Evolutionary conservation across 2,329 filamentous ascomycete species (phyloP), one percentile per base, ranked within the genome.

Genomic region (Ramichloridium luteum): DNA sequence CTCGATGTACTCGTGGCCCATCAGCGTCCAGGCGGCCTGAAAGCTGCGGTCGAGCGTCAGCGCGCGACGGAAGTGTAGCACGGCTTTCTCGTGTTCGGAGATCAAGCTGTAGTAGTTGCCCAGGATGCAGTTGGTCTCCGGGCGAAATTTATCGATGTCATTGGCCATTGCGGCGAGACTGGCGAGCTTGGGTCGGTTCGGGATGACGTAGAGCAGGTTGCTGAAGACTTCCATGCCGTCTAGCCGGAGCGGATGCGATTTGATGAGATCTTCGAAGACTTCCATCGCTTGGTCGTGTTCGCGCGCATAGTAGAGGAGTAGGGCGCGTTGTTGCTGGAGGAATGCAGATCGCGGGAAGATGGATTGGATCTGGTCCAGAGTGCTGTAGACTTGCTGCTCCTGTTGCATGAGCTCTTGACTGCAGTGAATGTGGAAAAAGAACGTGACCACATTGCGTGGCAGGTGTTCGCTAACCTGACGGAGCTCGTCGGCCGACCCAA

Each of bases 1-100:
- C 57, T 98, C 90, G 32, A 96, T 85, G 47, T 94, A 98, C 56
- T 98, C 90, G 56, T 98, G 90, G 1, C 90, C 90, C 88, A 98
- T 96, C 1, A 98, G 67, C 0, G 90, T 98, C 90, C 90, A 98
- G 2, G 90, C 90, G 0, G 85, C 92, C 11, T 94, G 69, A 53
- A 90, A 98, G 15, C 77, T 79, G 6, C 88, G 77, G 53, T 98
- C 90, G 0, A 98, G 67, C 0, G 84, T 92, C 13, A 98, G 61
- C 0, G 90, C 90, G 13, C 90, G 78, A 3, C 90, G 80, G 63
- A 98, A 98, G 58, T 96, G 96, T 61, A 94, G 85, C 32, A 98
- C 86, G 1, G 90, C 88, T 54, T 98, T 98, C 55, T 98, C 90
- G 54, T 98, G 90, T 54, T 92, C 79, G 0, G 86, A 93, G 39